Evolutionary conservation across 2,329 filamentous ascomycete genomes (phyloP).

Genomic region (Mollisiaceae sp.): DNA sequence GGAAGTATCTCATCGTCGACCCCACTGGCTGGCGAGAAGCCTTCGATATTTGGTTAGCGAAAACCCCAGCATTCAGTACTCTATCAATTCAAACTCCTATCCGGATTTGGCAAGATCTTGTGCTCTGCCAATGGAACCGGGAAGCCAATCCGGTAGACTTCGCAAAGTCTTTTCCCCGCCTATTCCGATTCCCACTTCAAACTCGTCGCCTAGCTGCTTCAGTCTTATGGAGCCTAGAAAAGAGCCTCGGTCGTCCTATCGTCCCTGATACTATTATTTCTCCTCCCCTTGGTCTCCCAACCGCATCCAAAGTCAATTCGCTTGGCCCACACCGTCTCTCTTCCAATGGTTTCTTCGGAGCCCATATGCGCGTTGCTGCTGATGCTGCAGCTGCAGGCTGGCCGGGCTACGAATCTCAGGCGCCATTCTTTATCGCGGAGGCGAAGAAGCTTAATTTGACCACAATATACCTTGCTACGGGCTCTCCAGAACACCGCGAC

Average conservation of each 20-base stretch:
- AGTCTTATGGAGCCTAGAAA: not conserved
- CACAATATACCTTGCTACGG: not conserved
- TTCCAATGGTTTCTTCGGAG: not conserved
- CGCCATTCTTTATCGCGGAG: not conserved
- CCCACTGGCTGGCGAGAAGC: not conserved
- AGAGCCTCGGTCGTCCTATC: not conserved
- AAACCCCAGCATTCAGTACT: not conserved
- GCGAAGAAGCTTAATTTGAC: not conserved
- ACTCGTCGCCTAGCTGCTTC: conserved; percentile 1
- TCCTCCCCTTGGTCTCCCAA: not conserved
- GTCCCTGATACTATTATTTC: not conserved
- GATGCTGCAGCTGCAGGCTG: not conserved
- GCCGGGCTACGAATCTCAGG: not conserved
- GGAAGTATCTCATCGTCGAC: not conserved
- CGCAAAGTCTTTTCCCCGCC: not conserved
- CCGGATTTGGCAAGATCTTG: not conserved
- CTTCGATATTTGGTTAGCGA: not conserved
- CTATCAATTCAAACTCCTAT: not conserved
- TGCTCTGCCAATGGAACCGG: not conserved
- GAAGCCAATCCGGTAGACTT: not conserved
- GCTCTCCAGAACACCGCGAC: not conserved
- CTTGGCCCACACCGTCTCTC: not conserved
- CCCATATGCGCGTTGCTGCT: not conserved
- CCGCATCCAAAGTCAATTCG: not conserved
- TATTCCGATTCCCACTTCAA: not conserved